Evolutionary conservation across 1,284 basidiomycete species (phyloP).

Genomic region (Trichosporon ovoides): DNA sequence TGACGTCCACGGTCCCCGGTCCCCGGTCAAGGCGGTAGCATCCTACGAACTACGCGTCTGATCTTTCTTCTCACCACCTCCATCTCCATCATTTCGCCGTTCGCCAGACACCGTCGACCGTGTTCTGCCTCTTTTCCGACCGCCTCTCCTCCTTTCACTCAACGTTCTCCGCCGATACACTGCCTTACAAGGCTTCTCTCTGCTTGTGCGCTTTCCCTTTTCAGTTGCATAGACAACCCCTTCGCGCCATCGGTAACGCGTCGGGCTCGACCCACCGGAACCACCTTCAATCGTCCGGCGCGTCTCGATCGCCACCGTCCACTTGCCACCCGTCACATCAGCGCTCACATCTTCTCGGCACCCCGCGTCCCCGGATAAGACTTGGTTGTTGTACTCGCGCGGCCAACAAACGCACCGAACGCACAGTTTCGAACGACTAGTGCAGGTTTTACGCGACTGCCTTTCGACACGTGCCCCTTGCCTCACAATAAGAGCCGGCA

Average conservation of each 20-base stretch:
- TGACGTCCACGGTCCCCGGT: not conserved
- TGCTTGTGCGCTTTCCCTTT: not conserved
- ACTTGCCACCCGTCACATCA: not conserved
- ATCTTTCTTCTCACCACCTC: conserved; percentile 2
- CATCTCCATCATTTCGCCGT: not conserved
- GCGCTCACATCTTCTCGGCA: not conserved
- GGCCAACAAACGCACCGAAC: not conserved
- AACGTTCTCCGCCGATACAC: not conserved
- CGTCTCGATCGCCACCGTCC: not conserved
- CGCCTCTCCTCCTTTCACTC: not conserved
- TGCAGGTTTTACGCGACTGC: not conserved
- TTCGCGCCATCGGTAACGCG: not conserved
- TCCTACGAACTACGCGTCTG: conserved; percentile 6
- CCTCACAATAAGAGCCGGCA: not conserved
- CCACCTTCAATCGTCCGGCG: not conserved
- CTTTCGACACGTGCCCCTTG: not conserved
- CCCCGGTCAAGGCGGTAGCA: not conserved
- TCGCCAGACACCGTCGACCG: not conserved
- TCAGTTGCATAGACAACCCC: not conserved
- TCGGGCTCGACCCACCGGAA: not conserved
- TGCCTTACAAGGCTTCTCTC: not conserved
- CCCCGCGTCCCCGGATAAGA: not conserved
- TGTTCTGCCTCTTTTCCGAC: not conserved
- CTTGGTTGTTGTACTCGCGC: not conserved
- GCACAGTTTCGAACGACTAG: not conserved